phyloP scores from a whole-genome alignment of 257 asterid species.

The Salvia splendens region DNA sequence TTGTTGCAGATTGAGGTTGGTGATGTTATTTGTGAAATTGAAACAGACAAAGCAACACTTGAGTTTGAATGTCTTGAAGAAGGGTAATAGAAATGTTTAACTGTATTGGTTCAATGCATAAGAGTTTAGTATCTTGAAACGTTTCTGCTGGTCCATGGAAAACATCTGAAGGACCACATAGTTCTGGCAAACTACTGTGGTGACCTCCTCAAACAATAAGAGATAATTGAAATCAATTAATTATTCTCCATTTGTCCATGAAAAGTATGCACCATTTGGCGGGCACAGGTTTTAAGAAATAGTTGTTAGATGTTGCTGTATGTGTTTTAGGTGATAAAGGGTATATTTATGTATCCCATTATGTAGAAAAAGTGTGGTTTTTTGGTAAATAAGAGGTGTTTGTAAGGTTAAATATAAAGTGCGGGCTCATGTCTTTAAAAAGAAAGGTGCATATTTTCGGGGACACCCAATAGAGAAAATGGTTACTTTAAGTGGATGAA shows the following conservation, averaged over 20 bases:
- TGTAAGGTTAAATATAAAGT: no score
- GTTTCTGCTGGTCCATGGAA: constrained; percentile 10
- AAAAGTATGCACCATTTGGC: no score
- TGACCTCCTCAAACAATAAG: constrained; percentile 31
- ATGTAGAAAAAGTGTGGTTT: no score
- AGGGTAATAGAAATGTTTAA: constrained; percentile 62
- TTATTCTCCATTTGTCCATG: neutral
- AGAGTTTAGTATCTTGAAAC: constrained; percentile 24
- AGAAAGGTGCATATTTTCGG: no score
- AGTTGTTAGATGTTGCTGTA: no score
- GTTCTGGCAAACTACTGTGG: constrained; percentile 12
- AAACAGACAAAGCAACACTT: constrained; percentile 96
- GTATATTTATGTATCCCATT: no score
- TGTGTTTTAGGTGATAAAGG: no score
- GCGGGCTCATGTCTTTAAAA: no score
- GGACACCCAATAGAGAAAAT: no score
- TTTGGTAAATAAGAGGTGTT: no score
- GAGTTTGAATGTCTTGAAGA: constrained; percentile 98
- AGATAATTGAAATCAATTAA: constrained; percentile 9
- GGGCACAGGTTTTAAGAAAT: no score
- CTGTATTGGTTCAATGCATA: constrained; percentile 29
- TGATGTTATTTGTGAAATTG: constrained; percentile 95
- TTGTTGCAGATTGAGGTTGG: constrained; percentile 89
- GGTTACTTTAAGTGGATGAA: no score
- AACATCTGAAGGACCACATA: constrained; percentile 25